Conservation (phyloP, 345 rosid genomes). For the Excoecaria agallocha region DNA sequence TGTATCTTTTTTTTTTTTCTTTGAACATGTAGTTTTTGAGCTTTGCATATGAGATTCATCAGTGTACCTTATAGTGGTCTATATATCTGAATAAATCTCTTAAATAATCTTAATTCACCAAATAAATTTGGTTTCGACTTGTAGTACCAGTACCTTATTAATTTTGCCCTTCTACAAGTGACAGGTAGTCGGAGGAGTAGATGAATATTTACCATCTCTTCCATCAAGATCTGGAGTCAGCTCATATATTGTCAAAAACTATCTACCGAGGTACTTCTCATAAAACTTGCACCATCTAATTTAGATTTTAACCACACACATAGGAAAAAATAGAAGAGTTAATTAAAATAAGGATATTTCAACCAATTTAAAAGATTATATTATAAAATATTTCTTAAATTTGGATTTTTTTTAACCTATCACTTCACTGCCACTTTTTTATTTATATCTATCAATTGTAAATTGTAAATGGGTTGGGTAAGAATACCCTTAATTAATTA, state of each 20-base stretch:
- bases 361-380: no score
- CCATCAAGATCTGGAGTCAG: conserved; percentile 54
- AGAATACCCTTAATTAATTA: no score
- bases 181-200: conserved; percentile 83
- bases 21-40: conserved; percentile 59
- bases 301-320: background rate
- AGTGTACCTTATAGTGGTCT: conserved; percentile 70
- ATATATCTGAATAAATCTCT: conserved; percentile 22
- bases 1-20: conserved; percentile 13
- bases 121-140: background rate
- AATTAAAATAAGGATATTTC: no score
- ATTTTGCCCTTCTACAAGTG: background rate
- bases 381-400: no score
- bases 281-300: background rate
- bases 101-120: conserved; percentile 8
- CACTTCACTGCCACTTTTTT: no score
- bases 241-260: conserved; percentile 58
- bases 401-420: no score
- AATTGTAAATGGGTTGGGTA: no score
- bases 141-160: no score
- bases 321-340: no score
- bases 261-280: conserved; percentile 28
- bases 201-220: conserved; percentile 64
- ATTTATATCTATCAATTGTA: no score
- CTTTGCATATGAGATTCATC: conserved; percentile 69